Conservation (phyloP, 2,329 filamentous ascomycete species). For the Metarhizium guizhouense region DNA sequence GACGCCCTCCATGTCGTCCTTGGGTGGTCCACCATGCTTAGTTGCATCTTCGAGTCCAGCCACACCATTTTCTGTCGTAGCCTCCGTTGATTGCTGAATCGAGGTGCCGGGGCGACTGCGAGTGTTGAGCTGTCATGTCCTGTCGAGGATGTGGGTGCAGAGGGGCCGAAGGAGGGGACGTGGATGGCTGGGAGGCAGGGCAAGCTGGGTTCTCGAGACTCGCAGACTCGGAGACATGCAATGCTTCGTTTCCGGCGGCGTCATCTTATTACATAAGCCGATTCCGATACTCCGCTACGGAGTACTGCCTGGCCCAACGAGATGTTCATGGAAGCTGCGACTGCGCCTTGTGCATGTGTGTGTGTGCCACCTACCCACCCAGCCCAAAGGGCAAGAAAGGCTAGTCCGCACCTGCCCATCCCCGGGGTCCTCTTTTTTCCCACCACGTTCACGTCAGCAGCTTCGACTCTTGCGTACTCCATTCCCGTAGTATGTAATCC, state of each 20-base stretch:
- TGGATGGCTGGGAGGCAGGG: background rate
- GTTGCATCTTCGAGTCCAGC: background rate
- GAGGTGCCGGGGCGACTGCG: background rate
- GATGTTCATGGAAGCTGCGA: background rate
- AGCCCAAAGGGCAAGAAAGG: background rate
- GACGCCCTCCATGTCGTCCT: background rate
- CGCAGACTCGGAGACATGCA: background rate
- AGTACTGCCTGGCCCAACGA: background rate
- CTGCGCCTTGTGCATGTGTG: background rate
- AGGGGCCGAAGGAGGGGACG: background rate
- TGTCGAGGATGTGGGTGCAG: background rate
- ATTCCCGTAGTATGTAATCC: slow-evolving; percentile 7
- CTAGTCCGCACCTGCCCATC: background rate
- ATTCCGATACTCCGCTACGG: background rate
- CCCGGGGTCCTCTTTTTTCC: slow-evolving; percentile 9
- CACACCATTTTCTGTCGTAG: background rate
- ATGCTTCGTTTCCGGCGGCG: background rate
- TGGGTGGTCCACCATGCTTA: background rate
- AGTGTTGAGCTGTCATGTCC: background rate
- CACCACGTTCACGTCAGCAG: slow-evolving; percentile 14
- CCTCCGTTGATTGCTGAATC: background rate
- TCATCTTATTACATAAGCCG: background rate
- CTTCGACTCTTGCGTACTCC: slow-evolving; percentile 12
- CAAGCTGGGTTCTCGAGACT: background rate
- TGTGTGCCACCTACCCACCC: background rate